Evolutionary conservation across 225 moss, liverwort and hornwort genomes (phyloP).

Genomic region (Polytrichum commune): DNA sequence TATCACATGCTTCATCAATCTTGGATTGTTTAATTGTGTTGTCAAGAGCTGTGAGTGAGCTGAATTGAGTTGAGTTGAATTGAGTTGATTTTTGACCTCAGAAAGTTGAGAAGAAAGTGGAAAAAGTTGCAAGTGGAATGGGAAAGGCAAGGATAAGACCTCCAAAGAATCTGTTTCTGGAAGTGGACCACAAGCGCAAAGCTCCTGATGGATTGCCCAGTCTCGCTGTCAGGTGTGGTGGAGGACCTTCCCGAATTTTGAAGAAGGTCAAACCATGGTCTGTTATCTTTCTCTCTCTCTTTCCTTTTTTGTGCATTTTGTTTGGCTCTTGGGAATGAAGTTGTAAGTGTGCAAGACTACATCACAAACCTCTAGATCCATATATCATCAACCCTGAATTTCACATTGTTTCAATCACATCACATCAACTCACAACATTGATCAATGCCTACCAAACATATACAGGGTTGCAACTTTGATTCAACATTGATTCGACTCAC

Average conservation of each 20-base stretch:
- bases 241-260: slow-evolving; percentile 13
- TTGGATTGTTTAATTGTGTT: not conserved
- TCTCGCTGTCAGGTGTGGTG: slow-evolving; percentile 24
- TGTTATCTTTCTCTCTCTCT: not conserved
- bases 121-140: slow-evolving; percentile 1
- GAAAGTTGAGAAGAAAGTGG: slow-evolving; percentile 9
- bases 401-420: not conserved
- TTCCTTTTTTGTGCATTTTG: too few relatives aligned
- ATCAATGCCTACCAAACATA: not conserved
- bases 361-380: too few relatives aligned
- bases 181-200: slow-evolving; percentile 26
- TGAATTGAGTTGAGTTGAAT: not conserved
- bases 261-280: slow-evolving; percentile 16
- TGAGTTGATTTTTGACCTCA: not conserved
- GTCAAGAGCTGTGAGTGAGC: not conserved
- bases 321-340: too few relatives aligned
- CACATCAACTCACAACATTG: not conserved
- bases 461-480: not conserved
- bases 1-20: not conserved
- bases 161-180: slow-evolving; percentile 20
- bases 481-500: too few relatives aligned
- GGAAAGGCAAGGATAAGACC: slow-evolving; percentile 8
- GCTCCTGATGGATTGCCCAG: slow-evolving; percentile 23
- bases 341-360: not conserved
- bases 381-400: too few relatives aligned